Conservation (phyloP, 2,329 filamentous ascomycete genomes). For the Trichoderma atroviride region DNA sequence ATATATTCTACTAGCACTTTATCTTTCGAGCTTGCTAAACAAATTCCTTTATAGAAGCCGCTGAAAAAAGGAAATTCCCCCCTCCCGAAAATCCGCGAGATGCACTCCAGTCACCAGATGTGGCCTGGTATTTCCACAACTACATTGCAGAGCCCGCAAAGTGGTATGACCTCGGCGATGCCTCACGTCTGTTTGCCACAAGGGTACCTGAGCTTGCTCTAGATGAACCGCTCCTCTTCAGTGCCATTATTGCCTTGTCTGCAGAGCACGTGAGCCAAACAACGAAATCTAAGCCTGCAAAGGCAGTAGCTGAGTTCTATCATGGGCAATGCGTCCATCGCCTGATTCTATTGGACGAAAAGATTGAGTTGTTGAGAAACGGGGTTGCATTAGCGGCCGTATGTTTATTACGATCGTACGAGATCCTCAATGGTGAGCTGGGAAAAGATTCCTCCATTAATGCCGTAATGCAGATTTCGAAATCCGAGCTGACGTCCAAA, state of each 20-base stretch:
- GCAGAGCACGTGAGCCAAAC: constrained; percentile 46
- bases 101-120: constrained; percentile 37
- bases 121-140: constrained; percentile 42
- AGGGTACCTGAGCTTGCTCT: constrained; percentile 43
- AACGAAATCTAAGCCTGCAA: constrained; percentile 31
- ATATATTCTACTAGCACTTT: not conserved
- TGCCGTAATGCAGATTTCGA: not conserved
- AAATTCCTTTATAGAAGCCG: not conserved
- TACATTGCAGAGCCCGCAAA: constrained; percentile 45
- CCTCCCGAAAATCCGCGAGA: constrained; percentile 32
- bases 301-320: constrained; percentile 42
- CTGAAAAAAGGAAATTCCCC: constrained; percentile 20
- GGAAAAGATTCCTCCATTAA: not conserved
- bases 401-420: constrained; percentile 52
- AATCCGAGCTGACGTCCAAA: not conserved
- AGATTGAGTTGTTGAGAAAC: constrained; percentile 36
- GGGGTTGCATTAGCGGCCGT: constrained; percentile 50
- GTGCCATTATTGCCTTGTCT: constrained; percentile 49
- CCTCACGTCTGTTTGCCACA: constrained; percentile 39
- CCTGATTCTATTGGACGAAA: constrained; percentile 43
- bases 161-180: constrained; percentile 54
- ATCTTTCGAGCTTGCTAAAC: not conserved
- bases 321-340: constrained; percentile 45
- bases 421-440: constrained; percentile 49
- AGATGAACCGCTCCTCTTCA: constrained; percentile 47